A percentile compares a stretch with the other conserved stretches of the same genome.
Conservation (phyloP, 257 asterid genomes). For the Nicotiana obtusifolia region DNA sequence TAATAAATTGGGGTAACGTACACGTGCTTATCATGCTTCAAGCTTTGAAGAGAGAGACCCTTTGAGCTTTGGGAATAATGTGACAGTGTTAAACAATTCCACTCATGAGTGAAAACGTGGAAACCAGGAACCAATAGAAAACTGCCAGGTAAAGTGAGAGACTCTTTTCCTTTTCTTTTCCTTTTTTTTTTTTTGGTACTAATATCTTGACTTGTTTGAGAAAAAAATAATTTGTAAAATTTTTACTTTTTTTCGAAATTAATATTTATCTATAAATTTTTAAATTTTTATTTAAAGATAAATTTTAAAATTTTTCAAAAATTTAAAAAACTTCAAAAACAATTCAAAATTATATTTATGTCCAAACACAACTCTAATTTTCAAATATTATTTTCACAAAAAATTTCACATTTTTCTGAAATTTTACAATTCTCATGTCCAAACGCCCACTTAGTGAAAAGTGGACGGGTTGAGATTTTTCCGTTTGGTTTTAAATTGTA, state of each 20-base stretch:
- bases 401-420: too few relatives aligned
- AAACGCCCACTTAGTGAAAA: neutral
- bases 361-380: too few relatives aligned
- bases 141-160: neutral
- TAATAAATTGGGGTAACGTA: neutral
- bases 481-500: neutral
- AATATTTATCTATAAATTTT: too few relatives aligned
- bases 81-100: neutral
- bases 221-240: too few relatives aligned
- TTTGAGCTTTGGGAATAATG: neutral
- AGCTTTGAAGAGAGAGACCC: neutral
- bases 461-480: neutral
- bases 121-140: neutral
- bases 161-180: neutral
- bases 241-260: too few relatives aligned
- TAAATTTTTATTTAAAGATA: too few relatives aligned
- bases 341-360: too few relatives aligned
- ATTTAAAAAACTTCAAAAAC: too few relatives aligned
- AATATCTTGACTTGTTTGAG: too few relatives aligned
- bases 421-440: too few relatives aligned
- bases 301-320: too few relatives aligned
- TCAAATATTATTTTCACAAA: too few relatives aligned
- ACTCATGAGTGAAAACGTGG: neutral
- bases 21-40: neutral
- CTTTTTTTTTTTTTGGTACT: neutral